Evolutionary conservation across 257 asterid genomes (phyloP).

Genomic region (Vinca minor): DNA sequence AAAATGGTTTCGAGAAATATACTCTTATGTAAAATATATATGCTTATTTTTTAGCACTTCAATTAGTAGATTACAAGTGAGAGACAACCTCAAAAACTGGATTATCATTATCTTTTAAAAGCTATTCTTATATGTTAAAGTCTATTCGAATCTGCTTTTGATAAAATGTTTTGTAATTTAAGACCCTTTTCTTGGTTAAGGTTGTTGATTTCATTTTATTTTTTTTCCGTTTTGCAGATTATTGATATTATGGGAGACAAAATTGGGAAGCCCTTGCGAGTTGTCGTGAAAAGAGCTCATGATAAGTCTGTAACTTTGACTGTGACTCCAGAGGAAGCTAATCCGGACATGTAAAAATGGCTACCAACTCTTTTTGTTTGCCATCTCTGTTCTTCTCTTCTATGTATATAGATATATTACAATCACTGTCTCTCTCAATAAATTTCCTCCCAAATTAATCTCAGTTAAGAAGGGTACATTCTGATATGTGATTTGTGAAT

Average conservation of each 20-base stretch:
- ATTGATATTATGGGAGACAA: conserved; percentile 61
- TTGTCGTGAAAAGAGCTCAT: conserved; percentile 54
- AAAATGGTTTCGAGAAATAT: too few species aligned
- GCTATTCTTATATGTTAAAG: not conserved
- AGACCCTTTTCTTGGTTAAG: not conserved
- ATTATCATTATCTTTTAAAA: not conserved
- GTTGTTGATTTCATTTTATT: not conserved
- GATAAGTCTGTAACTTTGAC: conserved; percentile 39
- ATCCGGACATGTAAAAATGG: conserved; percentile 51
- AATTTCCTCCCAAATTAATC: not conserved
- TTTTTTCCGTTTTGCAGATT: conserved; percentile 54
- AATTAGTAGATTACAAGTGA: too few species aligned
- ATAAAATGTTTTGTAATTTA: not conserved
- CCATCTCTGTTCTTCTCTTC: not conserved
- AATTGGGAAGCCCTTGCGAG: conserved; percentile 57
- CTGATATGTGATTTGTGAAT: not conserved
- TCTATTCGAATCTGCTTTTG: not conserved
- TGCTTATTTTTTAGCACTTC: too few species aligned
- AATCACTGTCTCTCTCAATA: too few species aligned
- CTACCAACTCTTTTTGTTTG: not conserved
- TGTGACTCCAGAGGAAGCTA: conserved; percentile 78
- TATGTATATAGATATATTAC: not conserved
- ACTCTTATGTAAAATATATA: too few species aligned
- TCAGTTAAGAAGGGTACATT: not conserved
- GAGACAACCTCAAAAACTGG: too few species aligned